Evolutionary conservation across 768 basidiomycete species (phyloP), one percentile per base, ranked within the genome.

Genomic region (Paxillus rubicundulus): DNA sequence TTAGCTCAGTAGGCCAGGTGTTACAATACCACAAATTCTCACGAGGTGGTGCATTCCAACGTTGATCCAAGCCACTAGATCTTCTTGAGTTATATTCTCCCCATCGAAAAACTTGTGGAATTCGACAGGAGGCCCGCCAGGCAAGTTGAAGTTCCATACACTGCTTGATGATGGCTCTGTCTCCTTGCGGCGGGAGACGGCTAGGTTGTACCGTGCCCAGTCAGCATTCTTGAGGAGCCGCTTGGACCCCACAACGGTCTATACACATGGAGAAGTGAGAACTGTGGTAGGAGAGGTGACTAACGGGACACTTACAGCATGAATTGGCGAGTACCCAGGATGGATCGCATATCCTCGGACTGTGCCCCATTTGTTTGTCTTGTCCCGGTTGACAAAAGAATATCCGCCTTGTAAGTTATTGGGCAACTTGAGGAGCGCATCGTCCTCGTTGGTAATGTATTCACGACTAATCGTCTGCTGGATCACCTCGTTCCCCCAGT

Each of bases 31-130:
- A 1, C 2, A 10, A 21, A 1, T 7, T 55, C 73, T 33, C 52
- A 79, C 79, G 45, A 85, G 69, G 59, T 86, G 85, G 63, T 87
- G 85, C 70, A 76, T 86, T 18, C 85, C 85, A 36, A 86, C 57
- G 56, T 85, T 85, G 48, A 86, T 61, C 82, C 84, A 87, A 16
- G 78, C 77, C 3, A 86, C 84, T 12, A 87, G 65, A 63, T 87
- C 85, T 59, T 82, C 74, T 61, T 86, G 84, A 1, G 77, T 78
- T 43, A 87, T 73, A 51, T 75, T 79, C 67, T 87, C 85, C 6
- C 78, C 79, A 55, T 86, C 75, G 64, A 85, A 85, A 69, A 84
- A 84, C 38, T 75, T 74, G 67, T 82, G 77, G 64, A 83, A 85
- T 61, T 84, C 72, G 45, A 84, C 79, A 10, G 76, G 67, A 5